Base-by-base conservation (phyloP, 2,329 filamentous ascomycete species). In the Fusarium hostae region DNA sequence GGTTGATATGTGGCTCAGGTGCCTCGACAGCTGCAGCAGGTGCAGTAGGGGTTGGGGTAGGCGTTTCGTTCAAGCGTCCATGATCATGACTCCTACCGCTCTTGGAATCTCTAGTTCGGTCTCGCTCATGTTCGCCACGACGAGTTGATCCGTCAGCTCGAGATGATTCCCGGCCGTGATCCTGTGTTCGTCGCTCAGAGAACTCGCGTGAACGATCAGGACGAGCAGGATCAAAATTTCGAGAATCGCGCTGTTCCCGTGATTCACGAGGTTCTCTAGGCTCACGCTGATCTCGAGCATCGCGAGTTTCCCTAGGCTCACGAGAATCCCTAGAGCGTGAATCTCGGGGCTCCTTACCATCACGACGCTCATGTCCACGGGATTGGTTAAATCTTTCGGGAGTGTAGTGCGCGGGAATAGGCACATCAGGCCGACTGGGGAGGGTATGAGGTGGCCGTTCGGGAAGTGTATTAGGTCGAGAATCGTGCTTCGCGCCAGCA, bases 341-440 rank as follows among this genome's bases (percentile, higher is more conserved):
- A 34, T 84, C 82, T 52, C 79, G 75, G 32, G 76, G 63, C 16
- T 83, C 81, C 51, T 82, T 80, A 9, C 68, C 72, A 41, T 84
- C 82, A n/a, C 82, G 79, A 26, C 79, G 78, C 18, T 86, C 84
- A 40, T 82, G 80, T 54, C 68, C 77, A 20, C 83, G 82, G 22
- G 81, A 78, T 61, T 83, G 84, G 15, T 77, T 78, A 64, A 83
- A 86, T 37, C 86, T 82, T 55, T 86, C 85, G 28, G 84, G 81
- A 13, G 80, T 80, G 59, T 83, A 84, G 67, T 85, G 84, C 5
- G 83, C 82, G 1, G 85, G 84, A 48, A 87, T 84, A 11, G 87
- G 87, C 15, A 88, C 84, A 69, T 91, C 88, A 20, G 89, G 89
- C 59, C 88, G 84, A 59, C 81, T 89, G 3, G 90, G 90, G 10